These are phyloP conservation scores for Diplodia scrobiculata DNA, from an alignment of 2,329 filamentous ascomycete species.

Conservation along the genomic window DNA sequence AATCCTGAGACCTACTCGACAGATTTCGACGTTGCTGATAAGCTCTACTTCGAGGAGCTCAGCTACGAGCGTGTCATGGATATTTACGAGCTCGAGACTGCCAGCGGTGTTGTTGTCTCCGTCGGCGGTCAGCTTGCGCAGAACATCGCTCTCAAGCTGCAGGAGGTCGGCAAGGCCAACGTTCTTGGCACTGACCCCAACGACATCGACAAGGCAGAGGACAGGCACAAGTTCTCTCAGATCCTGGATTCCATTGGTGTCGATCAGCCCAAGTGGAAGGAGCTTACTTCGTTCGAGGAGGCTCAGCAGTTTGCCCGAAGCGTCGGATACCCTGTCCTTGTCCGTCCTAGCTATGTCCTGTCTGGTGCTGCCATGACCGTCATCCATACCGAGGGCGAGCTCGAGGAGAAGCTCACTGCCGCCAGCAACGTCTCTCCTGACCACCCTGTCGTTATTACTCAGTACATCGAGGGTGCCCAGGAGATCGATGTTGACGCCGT, in stretches of 20 bases:
- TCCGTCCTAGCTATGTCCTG: slow-evolving; percentile 91
- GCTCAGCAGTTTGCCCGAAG: slow-evolving; percentile 82
- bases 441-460: slow-evolving; percentile 96
- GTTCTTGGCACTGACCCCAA: slow-evolving; percentile 89
- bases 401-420: slow-evolving; percentile 92
- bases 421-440: slow-evolving; percentile 90
- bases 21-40: slow-evolving; percentile 87
- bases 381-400: slow-evolving; percentile 81
- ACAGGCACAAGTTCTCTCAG: slow-evolving; percentile 96
- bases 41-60: slow-evolving; percentile 94
- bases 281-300: slow-evolving; percentile 84
- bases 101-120: slow-evolving; percentile 87
- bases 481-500: slow-evolving; percentile 98
- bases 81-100: slow-evolving; percentile 89
- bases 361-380: slow-evolving; percentile 99
- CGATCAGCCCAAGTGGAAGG: slow-evolving; percentile 97
- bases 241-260: slow-evolving; percentile 96
- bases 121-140: slow-evolving; percentile 95
- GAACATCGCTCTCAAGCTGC: slow-evolving; percentile 92
- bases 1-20: slow-evolving; percentile 82
- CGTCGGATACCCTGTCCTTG: slow-evolving; percentile 91
- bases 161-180: slow-evolving; percentile 86
- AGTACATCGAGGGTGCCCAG: slow-evolving; percentile 95
- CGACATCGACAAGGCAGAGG: slow-evolving; percentile 97
- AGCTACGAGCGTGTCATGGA: slow-evolving; percentile 98